phyloP scores from a whole-genome alignment of 2,329 filamentous ascomycete genomes.

The Leptographium wingfieldii region DNA sequence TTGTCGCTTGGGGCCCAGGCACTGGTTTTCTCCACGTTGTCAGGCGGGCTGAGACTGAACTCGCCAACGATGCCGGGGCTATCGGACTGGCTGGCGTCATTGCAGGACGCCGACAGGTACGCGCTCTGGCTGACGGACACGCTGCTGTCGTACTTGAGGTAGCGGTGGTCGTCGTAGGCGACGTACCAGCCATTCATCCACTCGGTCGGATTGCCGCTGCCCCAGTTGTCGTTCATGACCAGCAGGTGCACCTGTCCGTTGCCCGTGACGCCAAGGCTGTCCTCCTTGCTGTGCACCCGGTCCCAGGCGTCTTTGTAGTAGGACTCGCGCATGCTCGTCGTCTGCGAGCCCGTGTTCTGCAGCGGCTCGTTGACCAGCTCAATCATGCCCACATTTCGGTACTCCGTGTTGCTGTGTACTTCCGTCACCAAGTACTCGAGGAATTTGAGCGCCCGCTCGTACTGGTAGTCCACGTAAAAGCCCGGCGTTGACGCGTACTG shows the following conservation, averaged over 20 bases:
- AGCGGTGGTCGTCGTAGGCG: constrained; percentile 47
- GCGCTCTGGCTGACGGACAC: constrained; percentile 27
- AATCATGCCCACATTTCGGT: constrained; percentile 45
- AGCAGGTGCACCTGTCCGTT: constrained; percentile 38
- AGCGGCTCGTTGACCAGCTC: constrained; percentile 46
- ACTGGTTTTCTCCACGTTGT: constrained; percentile 29
- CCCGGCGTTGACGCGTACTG: constrained; percentile 23
- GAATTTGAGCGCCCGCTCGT: constrained; percentile 40
- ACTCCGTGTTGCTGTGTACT: constrained; percentile 34
- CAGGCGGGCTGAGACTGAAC: constrained; percentile 41
- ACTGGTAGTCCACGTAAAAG: constrained; percentile 46
- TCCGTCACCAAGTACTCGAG: constrained; percentile 41
- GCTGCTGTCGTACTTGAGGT: constrained; percentile 37
- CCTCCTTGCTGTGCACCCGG: constrained; percentile 37
- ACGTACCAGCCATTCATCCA: constrained; percentile 29
- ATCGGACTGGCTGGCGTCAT: constrained; percentile 28
- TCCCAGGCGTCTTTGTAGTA: constrained; percentile 35
- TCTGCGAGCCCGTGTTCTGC: constrained; percentile 17
- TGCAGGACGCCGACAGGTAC: constrained; percentile 40
- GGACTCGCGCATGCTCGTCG: constrained; percentile 20
- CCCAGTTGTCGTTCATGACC: constrained; percentile 39
- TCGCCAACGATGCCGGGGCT: constrained; percentile 43
- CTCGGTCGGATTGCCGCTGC: constrained; percentile 37
- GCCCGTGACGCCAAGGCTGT: constrained; percentile 25
- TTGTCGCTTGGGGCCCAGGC: constrained; percentile 30